Evolutionary conservation across 2,329 filamentous ascomycete species (phyloP), one percentile per base, ranked within the genome.

Genomic region (Mycosphaerella sp.): DNA sequence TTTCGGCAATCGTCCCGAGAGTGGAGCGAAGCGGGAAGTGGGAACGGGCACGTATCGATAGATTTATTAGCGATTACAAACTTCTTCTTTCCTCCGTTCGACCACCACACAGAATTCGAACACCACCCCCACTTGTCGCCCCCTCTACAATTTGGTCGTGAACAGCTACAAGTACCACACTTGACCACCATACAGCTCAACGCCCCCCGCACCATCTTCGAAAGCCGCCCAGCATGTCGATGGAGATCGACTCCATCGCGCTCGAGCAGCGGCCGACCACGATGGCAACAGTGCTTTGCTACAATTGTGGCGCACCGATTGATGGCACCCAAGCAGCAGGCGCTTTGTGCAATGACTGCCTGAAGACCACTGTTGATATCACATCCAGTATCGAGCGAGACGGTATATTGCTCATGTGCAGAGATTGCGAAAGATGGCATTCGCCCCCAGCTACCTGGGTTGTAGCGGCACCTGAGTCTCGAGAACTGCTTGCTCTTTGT

Each of bases 261-360:
- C 65, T 67, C 50, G 51, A 61, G 39, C 61, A 62, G 32, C 73
- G 54, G 62, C 63, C 63, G 59, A 61, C 65, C 21, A 63, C 61
- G 6, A 60, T 63, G 17, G 67, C 68, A 56, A 88, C 84, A n/a
- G 95, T 97, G 69, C 86, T 98, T 55, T 98, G 93, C 74, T 95
- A 89, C 77, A 95, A 97, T 79, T 98, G 93, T 73, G 93, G 92
- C 68, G 90, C 89, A 57, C 86, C 92, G 39, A 95, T 98, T 67
- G 91, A 96, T 73, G 93, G 93, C 72, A 95, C 90, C 14, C 83
- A 84, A 11, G 80, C 88, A 26, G 85, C 87, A 50, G 90, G 90
- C 58, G 91, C 93, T 40, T 84, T 96, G 54, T 98, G 93, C 76
- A 89, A 89, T 72, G 92, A 97, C 77, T 97, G 93, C 73, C 84